Evolutionary conservation across 768 basidiomycete species (phyloP).

Genomic region (Naganishia friedmannii): DNA sequence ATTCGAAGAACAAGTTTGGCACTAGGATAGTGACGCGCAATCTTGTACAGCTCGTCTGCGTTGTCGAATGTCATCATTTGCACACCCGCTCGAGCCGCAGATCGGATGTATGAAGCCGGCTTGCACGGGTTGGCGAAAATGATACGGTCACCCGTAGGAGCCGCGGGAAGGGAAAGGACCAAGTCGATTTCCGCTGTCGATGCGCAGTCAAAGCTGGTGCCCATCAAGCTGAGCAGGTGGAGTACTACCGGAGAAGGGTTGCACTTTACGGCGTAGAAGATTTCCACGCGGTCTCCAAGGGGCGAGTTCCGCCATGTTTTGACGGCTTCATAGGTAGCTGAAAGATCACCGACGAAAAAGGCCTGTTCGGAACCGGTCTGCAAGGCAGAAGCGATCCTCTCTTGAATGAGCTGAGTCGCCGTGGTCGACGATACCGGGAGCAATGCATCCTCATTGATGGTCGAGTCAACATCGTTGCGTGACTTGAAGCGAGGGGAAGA

Average conservation of each 20-base stretch:
- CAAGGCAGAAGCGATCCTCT: slow-evolving; percentile 35
- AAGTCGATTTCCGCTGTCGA: slow-evolving; percentile 86
- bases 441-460: slow-evolving; percentile 34
- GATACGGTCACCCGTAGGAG: slow-evolving; percentile 71
- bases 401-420: slow-evolving; percentile 39
- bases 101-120: slow-evolving; percentile 84
- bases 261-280: slow-evolving; percentile 96
- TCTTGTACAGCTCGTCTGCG: slow-evolving; percentile 89
- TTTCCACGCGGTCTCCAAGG: slow-evolving; percentile 76
- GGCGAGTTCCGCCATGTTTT: slow-evolving; percentile 69
- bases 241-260: slow-evolving; percentile 96
- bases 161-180: slow-evolving; percentile 64
- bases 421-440: slow-evolving; percentile 36
- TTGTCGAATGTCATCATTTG: slow-evolving; percentile 99
- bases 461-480: slow-evolving; percentile 2
- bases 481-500: slow-evolving; percentile 25
- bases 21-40: slow-evolving; percentile 70
- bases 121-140: slow-evolving; percentile 99
- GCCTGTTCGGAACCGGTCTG: slow-evolving; percentile 76
- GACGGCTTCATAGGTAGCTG: slow-evolving; percentile 79
- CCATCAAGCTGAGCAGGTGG: slow-evolving; percentile 81
- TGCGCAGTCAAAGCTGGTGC: slow-evolving; percentile 94
- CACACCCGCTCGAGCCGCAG: slow-evolving; percentile 73
- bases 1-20: slow-evolving; percentile 91
- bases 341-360: slow-evolving; percentile 93